Evolutionary conservation across 345 rosid species (phyloP), one percentile per base, ranked within the genome.

Genomic region (Populus tremula): DNA sequence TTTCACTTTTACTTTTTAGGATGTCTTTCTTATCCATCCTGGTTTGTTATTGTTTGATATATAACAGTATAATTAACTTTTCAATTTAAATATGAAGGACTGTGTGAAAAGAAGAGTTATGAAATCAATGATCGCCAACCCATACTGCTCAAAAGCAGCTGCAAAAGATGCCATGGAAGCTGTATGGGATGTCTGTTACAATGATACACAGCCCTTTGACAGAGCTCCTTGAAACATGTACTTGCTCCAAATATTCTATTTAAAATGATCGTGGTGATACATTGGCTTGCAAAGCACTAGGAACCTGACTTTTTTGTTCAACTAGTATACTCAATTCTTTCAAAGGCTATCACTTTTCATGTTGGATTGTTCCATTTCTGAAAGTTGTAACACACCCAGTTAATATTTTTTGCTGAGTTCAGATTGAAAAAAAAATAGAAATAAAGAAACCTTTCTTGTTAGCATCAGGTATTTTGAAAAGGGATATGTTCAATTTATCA

Each of bases 131-230:
- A 78, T 62, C 4, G 87, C 82, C 21, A 96, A 92, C 76, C 97
- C 98, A 27, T 79, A 84, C 86, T 96, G 98, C 91, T 89, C 98
- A 12, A 86, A 88, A 80, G 88, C 86, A 27, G 94, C 93, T 39
- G 91, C 94, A 21, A 90, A 80, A 85, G 91, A 92, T 67, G 97
- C 97, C 2, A 90, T 96, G 93, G 95, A 93, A 82, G 98, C 94
- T 2, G 91, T 91, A 38, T 92, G 98, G 98, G 98, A 94, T 83
- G 85, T 89, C 71, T 96, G 98, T 84, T 96, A 96, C 85, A 92
- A 94, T 73, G 99, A 96, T 73, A 91, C 99, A 45, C 76, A 88
- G 74, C 99, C 98, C 76, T 96, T 96, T 76, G 97, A 94, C 63
- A 88, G 97, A 87, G 99, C 94, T 86, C 99, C 98, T 45, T 96